A percentile compares a stretch with the other conserved stretches of the same genome.
Conservation (phyloP, 371 early-diverging fungal genomes). For the Mucor velutinosus region DNA sequence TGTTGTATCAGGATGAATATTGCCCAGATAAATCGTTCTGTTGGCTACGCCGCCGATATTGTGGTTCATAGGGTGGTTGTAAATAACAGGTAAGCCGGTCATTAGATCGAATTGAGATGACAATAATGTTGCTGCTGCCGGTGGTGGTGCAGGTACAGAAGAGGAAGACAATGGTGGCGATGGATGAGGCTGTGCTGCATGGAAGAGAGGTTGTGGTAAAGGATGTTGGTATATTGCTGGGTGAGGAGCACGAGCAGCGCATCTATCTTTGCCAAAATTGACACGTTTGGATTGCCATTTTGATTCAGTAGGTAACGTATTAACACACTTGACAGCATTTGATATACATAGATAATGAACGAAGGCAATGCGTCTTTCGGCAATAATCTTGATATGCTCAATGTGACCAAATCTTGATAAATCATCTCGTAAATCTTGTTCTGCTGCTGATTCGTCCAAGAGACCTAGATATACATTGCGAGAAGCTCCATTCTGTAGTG, state of each 20-base stretch:
- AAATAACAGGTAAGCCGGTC: constrained; percentile 1
- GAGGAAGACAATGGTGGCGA: background rate
- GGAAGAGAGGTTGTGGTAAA: background rate
- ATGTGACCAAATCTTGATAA: constrained; percentile 70
- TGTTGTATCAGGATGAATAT: constrained; percentile 71
- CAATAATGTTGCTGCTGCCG: background rate
- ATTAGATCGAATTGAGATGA: background rate
- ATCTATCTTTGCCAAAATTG: constrained; percentile 53
- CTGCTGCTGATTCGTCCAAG: constrained; percentile 59
- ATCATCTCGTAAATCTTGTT: constrained; percentile 56
- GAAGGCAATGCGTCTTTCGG: constrained; percentile 79
- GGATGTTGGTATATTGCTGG: background rate
- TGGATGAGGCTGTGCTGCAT: background rate
- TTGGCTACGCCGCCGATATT: constrained; percentile 33
- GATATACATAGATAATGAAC: constrained; percentile 75
- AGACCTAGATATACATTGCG: constrained; percentile 81
- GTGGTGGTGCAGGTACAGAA: background rate
- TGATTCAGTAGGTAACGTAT: constrained; percentile 53
- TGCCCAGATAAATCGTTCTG: constrained; percentile 82
- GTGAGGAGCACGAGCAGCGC: background rate
- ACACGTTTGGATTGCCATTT: constrained; percentile 61
- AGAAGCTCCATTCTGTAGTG: constrained; percentile 69
- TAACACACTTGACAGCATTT: constrained; percentile 75
- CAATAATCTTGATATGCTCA: constrained; percentile 72
- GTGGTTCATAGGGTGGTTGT: constrained; percentile 28